phyloP scores from a whole-genome alignment of 2,329 filamentous ascomycete genomes.

The Zymoseptoria brevis region DNA sequence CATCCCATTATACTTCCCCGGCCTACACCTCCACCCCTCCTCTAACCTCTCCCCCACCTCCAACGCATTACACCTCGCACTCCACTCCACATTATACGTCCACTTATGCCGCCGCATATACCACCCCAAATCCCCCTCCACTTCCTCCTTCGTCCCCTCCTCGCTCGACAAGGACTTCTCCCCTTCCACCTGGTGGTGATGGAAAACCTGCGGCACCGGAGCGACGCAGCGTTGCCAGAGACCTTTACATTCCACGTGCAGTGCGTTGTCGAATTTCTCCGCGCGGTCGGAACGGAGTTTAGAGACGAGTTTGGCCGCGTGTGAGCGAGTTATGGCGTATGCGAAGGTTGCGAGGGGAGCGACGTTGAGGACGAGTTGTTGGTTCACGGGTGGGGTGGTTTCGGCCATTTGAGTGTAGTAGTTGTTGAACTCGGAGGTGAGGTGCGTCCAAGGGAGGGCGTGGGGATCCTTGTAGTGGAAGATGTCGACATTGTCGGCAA shows the following conservation, averaged over 20 bases:
- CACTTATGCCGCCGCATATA: constrained; percentile 9
- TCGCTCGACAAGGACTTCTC: neutral
- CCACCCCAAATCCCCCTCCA: constrained; percentile 6
- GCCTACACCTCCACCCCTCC: constrained; percentile 5
- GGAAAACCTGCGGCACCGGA: constrained; percentile 10
- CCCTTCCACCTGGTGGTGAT: constrained; percentile 10
- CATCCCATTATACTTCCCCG: constrained; percentile 2
- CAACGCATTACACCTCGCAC: constrained; percentile 8
- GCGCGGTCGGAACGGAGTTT: constrained; percentile 1
- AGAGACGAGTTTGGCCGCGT: constrained; percentile 1
- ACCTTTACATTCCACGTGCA: constrained; percentile 9
- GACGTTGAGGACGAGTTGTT: constrained; percentile 7
- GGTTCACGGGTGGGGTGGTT: neutral
- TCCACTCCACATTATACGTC: constrained; percentile 13
- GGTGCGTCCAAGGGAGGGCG: constrained; percentile 4
- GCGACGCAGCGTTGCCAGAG: constrained; percentile 8
- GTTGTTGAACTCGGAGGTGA: constrained; percentile 7
- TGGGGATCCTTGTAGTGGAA: constrained; percentile 6
- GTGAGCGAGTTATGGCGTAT: constrained; percentile 5
- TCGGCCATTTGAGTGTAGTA: constrained; percentile 9
- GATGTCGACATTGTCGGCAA: neutral
- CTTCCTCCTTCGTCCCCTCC: neutral
- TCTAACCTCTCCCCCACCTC: constrained; percentile 6
- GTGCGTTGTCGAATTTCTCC: constrained; percentile 7
- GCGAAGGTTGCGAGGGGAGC: constrained; percentile 8